Percentiles rank a stretch among this genome's conserved stretches.
Conservation (phyloP, 192 early-diverging fungal genomes). For the Mortierella alpina region DNA sequence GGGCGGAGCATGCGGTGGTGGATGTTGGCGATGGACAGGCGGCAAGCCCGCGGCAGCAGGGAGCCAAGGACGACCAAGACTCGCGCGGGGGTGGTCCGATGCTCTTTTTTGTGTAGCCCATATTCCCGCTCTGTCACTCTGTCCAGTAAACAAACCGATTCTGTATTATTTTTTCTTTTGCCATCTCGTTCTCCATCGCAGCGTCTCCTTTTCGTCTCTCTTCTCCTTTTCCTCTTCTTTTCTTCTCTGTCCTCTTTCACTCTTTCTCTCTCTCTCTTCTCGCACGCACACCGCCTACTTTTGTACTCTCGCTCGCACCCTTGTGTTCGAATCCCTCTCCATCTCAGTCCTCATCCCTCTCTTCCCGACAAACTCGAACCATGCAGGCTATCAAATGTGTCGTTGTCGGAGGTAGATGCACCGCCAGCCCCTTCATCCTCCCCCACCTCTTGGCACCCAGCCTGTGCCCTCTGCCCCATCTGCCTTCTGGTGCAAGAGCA, state of each 20-base stretch:
- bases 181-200: neutral
- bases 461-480: too few relatives aligned
- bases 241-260: constrained; percentile 4
- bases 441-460: neutral
- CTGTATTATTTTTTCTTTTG: neutral
- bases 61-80: too few relatives aligned
- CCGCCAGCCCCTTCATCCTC: neutral
- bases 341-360: neutral
- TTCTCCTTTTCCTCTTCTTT: neutral
- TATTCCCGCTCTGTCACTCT: neutral
- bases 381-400: constrained; percentile 51
- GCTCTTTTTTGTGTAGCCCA: neutral
- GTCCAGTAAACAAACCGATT: neutral
- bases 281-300: neutral
- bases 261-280: neutral
- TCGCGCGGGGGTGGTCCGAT: too few relatives aligned
- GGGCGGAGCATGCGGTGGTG: neutral
- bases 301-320: neutral
- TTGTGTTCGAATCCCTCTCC: neutral
- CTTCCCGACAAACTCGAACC: neutral
- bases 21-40: too few relatives aligned
- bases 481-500: too few relatives aligned
- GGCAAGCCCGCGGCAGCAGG: too few relatives aligned
- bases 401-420: constrained; percentile 34
- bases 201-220: neutral